Conservation (phyloP, 2,329 filamentous ascomycete species). For the Colletotrichum acutatum region DNA sequence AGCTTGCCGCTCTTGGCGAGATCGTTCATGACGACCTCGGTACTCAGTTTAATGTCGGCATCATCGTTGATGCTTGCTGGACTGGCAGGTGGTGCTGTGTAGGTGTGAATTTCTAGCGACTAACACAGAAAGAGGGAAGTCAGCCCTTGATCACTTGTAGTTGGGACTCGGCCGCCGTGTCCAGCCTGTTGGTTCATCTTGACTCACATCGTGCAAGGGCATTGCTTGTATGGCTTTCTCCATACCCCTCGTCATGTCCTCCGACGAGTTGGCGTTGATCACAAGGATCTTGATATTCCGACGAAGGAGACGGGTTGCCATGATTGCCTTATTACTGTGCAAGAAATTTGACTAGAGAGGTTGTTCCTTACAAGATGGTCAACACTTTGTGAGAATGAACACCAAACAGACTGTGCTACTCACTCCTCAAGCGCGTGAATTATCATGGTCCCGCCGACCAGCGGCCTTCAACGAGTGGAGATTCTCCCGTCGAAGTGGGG, state of each 20-base stretch:
- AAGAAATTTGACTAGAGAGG: not conserved
- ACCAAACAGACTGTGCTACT: not conserved
- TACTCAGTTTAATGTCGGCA: slow-evolving; percentile 73
- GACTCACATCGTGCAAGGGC: slow-evolving; percentile 50
- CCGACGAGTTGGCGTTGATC: slow-evolving; percentile 83
- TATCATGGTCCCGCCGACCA: not conserved
- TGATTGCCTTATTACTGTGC: slow-evolving; percentile 22
- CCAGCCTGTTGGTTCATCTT: too few species aligned
- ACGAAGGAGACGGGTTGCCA: slow-evolving; percentile 44
- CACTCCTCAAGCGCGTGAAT: slow-evolving; percentile 1
- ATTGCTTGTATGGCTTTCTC: slow-evolving; percentile 58
- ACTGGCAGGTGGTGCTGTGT: slow-evolving; percentile 71
- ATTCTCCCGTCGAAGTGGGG: not conserved
- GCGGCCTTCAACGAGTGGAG: not conserved
- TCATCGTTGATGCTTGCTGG: slow-evolving; percentile 84
- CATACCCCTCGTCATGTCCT: slow-evolving; percentile 76
- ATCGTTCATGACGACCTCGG: slow-evolving; percentile 68
- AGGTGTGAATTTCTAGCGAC: slow-evolving; percentile 66
- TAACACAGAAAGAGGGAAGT: slow-evolving; percentile 38
- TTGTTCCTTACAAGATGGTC: not conserved
- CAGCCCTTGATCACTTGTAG: not conserved
- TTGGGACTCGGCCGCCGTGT: too few species aligned
- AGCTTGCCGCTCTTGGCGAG: slow-evolving; percentile 47
- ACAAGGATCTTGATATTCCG: slow-evolving; percentile 68
- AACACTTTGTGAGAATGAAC: not conserved